A percentile compares a stretch with the other conserved stretches of the same genome.
Conservation (phyloP, 2,329 filamentous ascomycete species). For the Trichoderma guizhouense region DNA sequence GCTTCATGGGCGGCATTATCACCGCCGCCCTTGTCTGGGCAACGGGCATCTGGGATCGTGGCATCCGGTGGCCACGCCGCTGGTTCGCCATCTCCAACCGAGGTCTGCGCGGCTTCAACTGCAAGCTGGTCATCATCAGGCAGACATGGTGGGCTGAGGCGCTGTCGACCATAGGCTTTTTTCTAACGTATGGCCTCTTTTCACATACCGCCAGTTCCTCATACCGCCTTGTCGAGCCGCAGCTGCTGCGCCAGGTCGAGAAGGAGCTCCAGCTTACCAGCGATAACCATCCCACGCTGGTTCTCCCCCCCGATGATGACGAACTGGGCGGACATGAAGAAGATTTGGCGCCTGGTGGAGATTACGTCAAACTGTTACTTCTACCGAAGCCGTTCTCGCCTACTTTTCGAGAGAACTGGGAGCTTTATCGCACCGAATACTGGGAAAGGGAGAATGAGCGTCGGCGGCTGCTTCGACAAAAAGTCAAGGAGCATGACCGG, state of each 20-base stretch:
- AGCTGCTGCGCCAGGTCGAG: slow-evolving; percentile 57
- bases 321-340: slow-evolving; percentile 74
- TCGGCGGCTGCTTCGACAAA: slow-evolving; percentile 66
- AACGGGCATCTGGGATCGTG: slow-evolving; percentile 94
- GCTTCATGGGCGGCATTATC: slow-evolving; percentile 84
- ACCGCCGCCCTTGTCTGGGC: slow-evolving; percentile 87
- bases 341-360: slow-evolving; percentile 83
- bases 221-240: slow-evolving; percentile 74
- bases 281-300: slow-evolving; percentile 41
- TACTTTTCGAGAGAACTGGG: slow-evolving; percentile 95
- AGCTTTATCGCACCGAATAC: slow-evolving; percentile 88
- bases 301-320: slow-evolving; percentile 50
- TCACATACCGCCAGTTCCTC: slow-evolving; percentile 65
- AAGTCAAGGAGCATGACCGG: slow-evolving; percentile 65
- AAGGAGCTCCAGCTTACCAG: slow-evolving; percentile 51
- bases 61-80: slow-evolving; percentile 86
- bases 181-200: slow-evolving; percentile 72
- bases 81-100: slow-evolving; percentile 90
- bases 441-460: slow-evolving; percentile 97
- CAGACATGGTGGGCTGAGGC: slow-evolving; percentile 78
- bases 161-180: slow-evolving; percentile 68
- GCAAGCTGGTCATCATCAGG: slow-evolving; percentile 88
- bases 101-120: slow-evolving; percentile 87
- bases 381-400: slow-evolving; percentile 93
- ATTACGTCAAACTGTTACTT: slow-evolving; percentile 85